phyloP scores from a whole-genome alignment of 768 basidiomycete species.

The Rhodotorula diobovata region DNA sequence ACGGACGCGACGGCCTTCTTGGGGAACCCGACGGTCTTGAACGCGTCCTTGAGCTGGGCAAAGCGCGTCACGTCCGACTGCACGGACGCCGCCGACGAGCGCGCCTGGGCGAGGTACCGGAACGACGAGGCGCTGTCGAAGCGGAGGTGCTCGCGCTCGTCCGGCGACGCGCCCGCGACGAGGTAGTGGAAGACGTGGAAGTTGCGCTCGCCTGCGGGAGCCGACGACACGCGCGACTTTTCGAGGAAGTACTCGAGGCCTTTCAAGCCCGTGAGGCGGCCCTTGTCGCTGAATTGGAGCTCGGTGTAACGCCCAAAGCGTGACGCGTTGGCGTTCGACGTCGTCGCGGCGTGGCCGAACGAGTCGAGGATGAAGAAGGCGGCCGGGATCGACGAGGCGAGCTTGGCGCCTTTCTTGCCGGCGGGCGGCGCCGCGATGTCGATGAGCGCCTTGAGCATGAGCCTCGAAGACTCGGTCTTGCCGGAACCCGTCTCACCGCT shows the following conservation, averaged over 20 bases:
- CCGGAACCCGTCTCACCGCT: slow-evolving; percentile 91
- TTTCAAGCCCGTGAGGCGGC: slow-evolving; percentile 81
- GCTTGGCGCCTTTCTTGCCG: slow-evolving; percentile 52
- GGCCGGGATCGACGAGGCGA: slow-evolving; percentile 77
- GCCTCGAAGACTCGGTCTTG: slow-evolving; percentile 75
- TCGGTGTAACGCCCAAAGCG: slow-evolving; percentile 98
- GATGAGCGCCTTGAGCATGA: slow-evolving; percentile 88
- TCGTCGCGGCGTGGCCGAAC: slow-evolving; percentile 79
- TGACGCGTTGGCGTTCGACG: slow-evolving; percentile 91
- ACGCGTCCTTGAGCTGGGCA: slow-evolving; percentile 86
- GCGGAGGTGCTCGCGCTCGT: slow-evolving; percentile 83
- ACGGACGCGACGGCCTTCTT: slow-evolving; percentile 82
- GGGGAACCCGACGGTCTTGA: slow-evolving; percentile 87
- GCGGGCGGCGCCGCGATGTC: slow-evolving; percentile 76
- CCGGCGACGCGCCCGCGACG: slow-evolving; percentile 78
- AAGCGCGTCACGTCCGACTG: slow-evolving; percentile 79
- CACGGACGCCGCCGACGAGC: slow-evolving; percentile 38
- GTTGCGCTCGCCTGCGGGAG: slow-evolving; percentile 86
- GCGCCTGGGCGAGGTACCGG: slow-evolving; percentile 60
- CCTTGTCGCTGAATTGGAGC: slow-evolving; percentile 89
- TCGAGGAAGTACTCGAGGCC: slow-evolving; percentile 96
- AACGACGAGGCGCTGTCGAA: slow-evolving; percentile 71
- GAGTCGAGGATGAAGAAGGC: slow-evolving; percentile 92
- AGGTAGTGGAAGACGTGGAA: slow-evolving; percentile 99
- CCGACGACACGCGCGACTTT: slow-evolving; percentile 77